These are phyloP conservation scores for Neophaeococcomyces mojaviensis DNA, from an alignment of 2,329 filamentous ascomycete species.

Conservation along the genomic window DNA sequence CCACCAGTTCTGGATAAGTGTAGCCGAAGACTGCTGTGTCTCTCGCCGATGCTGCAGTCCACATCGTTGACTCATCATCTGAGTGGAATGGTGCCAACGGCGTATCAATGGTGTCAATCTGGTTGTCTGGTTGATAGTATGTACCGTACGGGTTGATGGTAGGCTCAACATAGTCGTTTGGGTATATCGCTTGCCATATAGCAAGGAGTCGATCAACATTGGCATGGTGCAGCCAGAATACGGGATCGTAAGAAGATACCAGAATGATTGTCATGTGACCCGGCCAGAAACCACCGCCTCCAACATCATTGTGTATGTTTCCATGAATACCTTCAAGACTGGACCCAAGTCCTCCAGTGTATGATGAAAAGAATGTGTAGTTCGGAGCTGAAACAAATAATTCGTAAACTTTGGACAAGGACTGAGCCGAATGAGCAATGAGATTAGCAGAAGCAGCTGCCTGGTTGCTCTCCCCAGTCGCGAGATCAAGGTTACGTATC, in stretches of 20 bases:
- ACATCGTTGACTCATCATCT: constrained; percentile 48
- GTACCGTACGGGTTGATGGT: constrained; percentile 50
- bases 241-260: constrained; percentile 69
- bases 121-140: constrained; percentile 33
- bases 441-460: constrained; percentile 16
- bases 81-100: constrained; percentile 58
- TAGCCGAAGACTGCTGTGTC: constrained; percentile 61
- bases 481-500: constrained; percentile 17
- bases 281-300: constrained; percentile 29
- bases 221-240: constrained; percentile 69
- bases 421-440: constrained; percentile 15
- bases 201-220: constrained; percentile 70
- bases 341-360: constrained; percentile 12
- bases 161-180: constrained; percentile 44
- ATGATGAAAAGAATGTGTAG: constrained; percentile 24
- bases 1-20: constrained; percentile 60
- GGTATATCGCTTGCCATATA: constrained; percentile 70
- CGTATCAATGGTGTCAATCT: constrained; percentile 16
- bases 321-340: constrained; percentile 42
- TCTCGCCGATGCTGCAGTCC: constrained; percentile 58
- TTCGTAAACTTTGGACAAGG: constrained; percentile 23
- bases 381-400: constrained; percentile 24
- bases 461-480: constrained; percentile 15
- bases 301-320: constrained; percentile 46
- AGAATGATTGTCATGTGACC: constrained; percentile 64